These are phyloP conservation scores for Laburnicola sp. DNA, from an alignment of 2,329 filamentous ascomycete genomes.

Conservation along the genomic window DNA sequence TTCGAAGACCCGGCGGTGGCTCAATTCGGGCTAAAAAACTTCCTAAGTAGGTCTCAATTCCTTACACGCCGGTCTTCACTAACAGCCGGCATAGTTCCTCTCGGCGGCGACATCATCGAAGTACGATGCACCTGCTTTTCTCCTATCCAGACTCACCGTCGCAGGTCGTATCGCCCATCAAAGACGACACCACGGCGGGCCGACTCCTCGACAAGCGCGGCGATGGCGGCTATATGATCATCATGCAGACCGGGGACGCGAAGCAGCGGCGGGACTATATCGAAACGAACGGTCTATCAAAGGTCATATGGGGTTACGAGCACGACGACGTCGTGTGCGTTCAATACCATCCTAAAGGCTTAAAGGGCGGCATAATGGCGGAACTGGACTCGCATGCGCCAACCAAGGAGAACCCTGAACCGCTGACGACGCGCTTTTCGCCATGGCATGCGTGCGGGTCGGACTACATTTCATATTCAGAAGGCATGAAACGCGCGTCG, in stretches of 20 bases:
- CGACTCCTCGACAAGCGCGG: slow-evolving; percentile 48
- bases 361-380: slow-evolving; percentile 50
- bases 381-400: slow-evolving; percentile 49
- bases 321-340: slow-evolving; percentile 41
- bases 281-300: slow-evolving; percentile 38
- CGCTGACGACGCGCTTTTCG: slow-evolving; percentile 44
- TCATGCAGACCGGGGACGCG: slow-evolving; percentile 53
- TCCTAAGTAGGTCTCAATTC: slow-evolving; percentile 35
- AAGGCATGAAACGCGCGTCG: slow-evolving; percentile 42
- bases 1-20: slow-evolving; percentile 45
- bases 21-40: slow-evolving; percentile 48
- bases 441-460: slow-evolving; percentile 52
- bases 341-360: slow-evolving; percentile 52
- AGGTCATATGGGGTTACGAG: slow-evolving; percentile 46
- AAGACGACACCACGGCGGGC: slow-evolving; percentile 46
- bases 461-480: slow-evolving; percentile 40
- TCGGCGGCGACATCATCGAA: slow-evolving; percentile 52
- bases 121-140: slow-evolving; percentile 16
- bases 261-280: slow-evolving; percentile 43
- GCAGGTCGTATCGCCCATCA: slow-evolving; percentile 45
- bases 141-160: background rate
- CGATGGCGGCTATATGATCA: slow-evolving; percentile 54
- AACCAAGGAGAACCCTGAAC: slow-evolving; percentile 41
- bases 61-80: background rate
- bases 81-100: slow-evolving; percentile 35